These are phyloP conservation scores for Brachypodium distachyon DNA, from an alignment of 202 grass and related monocot genomes.

Conservation along the genomic window DNA sequence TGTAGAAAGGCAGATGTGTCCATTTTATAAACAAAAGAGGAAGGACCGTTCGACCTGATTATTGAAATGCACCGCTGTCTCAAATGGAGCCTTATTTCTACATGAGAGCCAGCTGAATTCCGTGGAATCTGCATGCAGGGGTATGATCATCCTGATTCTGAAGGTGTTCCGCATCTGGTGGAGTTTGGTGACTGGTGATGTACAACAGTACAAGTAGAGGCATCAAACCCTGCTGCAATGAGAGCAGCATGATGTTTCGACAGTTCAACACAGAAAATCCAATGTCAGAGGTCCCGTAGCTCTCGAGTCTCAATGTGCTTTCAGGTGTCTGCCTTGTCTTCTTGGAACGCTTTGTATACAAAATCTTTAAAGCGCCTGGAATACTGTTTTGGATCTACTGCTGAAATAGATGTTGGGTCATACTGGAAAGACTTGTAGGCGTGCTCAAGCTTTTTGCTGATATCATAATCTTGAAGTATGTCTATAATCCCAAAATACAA, in stretches of 20 bases:
- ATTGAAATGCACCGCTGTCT: slow-evolving; percentile 22
- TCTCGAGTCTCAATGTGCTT: slow-evolving; percentile 7
- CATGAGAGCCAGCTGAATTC: slow-evolving; percentile 18
- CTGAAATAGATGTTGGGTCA: slow-evolving; percentile 85
- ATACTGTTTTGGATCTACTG: slow-evolving; percentile 89
- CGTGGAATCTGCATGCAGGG: background rate
- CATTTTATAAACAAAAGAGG: background rate
- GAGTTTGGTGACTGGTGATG: slow-evolving; percentile 19
- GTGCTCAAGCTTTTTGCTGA: slow-evolving; percentile 96
- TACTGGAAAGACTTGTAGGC: slow-evolving; percentile 91
- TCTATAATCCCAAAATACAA: slow-evolving; percentile 95
- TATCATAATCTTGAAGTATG: slow-evolving; percentile 98
- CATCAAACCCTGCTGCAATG: slow-evolving; percentile 17
- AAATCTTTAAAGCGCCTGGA: slow-evolving; percentile 93
- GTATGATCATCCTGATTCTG: slow-evolving; percentile 1
- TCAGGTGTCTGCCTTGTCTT: slow-evolving; percentile 49
- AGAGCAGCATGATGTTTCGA: background rate
- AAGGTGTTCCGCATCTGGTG: slow-evolving; percentile 12
- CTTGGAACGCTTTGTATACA: slow-evolving; percentile 79
- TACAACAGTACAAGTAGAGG: slow-evolving; percentile 1
- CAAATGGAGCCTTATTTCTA: slow-evolving; percentile 23
- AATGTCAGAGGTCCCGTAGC: background rate
- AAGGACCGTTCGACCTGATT: slow-evolving; percentile 30
- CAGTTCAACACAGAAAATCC: background rate
- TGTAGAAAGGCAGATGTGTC: slow-evolving; percentile 23